A percentile compares a stretch with the other conserved stretches of the same genome.
Evolutionary conservation across 2,329 filamentous ascomycete species (phyloP).

Genomic region (Colletotrichum phormii): DNA sequence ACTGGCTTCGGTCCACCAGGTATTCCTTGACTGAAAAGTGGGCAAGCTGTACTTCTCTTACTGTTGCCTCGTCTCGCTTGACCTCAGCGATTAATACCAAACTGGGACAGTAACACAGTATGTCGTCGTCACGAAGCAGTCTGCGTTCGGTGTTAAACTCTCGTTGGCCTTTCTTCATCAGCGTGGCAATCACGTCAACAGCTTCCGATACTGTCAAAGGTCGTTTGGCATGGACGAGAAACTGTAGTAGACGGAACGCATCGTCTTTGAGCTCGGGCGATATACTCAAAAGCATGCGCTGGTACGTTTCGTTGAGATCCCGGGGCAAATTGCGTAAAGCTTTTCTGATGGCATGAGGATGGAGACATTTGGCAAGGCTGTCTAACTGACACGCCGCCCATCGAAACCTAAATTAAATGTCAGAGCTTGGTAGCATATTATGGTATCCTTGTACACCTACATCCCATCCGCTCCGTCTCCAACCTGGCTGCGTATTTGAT

Average conservation of each 20-base stretch:
- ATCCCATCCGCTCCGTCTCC: neutral
- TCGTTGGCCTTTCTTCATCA: constrained; percentile 26
- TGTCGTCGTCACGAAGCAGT: neutral
- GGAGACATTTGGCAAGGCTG: constrained; percentile 3
- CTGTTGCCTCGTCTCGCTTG: neutral
- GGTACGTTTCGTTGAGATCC: constrained; percentile 8
- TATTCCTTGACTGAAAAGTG: constrained; percentile 39
- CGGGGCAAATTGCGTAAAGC: neutral
- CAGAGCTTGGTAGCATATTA: neutral
- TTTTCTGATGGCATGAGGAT: neutral
- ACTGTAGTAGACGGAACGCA: constrained; percentile 40
- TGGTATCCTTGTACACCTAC: neutral
- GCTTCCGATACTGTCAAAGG: constrained; percentile 39
- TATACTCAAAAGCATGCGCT: constrained; percentile 27
- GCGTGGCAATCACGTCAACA: constrained; percentile 40
- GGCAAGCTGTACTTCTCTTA: constrained; percentile 38
- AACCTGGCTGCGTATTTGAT: neutral
- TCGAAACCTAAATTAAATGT: neutral
- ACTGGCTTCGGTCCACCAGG: neutral
- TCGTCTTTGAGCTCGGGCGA: constrained; percentile 27
- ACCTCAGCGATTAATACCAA: constrained; percentile 36
- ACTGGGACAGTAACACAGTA: constrained; percentile 38
- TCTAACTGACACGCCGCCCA: constrained; percentile 2
- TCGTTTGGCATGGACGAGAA: constrained; percentile 38
- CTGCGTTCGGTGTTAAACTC: constrained; percentile 33